phyloP scores from a whole-genome alignment of 202 grass and related monocot genomes.

The Digitaria exilis region DNA sequence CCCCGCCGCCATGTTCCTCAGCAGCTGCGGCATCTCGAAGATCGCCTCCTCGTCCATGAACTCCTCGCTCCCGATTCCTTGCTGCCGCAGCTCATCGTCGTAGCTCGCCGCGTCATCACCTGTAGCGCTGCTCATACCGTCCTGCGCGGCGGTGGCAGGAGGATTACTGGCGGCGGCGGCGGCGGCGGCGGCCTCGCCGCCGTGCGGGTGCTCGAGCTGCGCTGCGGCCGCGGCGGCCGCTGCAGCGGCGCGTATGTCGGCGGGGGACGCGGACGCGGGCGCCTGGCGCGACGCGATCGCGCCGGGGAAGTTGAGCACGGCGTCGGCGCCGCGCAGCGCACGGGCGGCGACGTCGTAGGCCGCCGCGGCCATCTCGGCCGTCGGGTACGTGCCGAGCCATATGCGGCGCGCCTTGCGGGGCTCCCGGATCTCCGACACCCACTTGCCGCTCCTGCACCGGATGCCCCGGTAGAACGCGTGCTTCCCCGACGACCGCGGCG shows the following conservation, averaged over 20 bases:
- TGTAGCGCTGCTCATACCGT: neutral
- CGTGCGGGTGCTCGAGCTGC: constrained; percentile 39
- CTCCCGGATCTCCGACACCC: constrained; percentile 98
- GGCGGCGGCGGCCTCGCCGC: neutral
- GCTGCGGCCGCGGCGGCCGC: constrained; percentile 54
- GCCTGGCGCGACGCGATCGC: constrained; percentile 46
- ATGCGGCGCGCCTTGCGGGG: constrained; percentile 86
- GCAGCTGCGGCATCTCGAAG: constrained; percentile 82
- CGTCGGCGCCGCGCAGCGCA: constrained; percentile 74
- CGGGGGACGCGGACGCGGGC: constrained; percentile 60
- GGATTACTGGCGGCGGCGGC: neutral
- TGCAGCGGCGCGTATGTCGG: constrained; percentile 73
- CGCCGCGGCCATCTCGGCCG: constrained; percentile 84
- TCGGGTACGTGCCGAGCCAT: constrained; percentile 94
- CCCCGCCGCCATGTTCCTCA: constrained; percentile 92
- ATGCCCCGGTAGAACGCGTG: constrained; percentile 79
- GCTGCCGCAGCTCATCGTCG: neutral
- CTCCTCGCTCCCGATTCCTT: constrained; percentile 16
- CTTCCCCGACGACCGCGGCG: constrained; percentile 68
- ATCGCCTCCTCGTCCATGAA: constrained; percentile 94
- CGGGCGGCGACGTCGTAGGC: constrained; percentile 87
- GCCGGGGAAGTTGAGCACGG: constrained; percentile 81
- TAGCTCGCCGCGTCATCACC: neutral
- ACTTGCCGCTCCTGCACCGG: constrained; percentile 86
- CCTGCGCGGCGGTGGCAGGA: neutral